A percentile compares a stretch with the other conserved stretches of the same genome.
Evolutionary conservation across 208 protist genomes (phyloP).

Genomic region (Acanthamoeba quina): DNA sequence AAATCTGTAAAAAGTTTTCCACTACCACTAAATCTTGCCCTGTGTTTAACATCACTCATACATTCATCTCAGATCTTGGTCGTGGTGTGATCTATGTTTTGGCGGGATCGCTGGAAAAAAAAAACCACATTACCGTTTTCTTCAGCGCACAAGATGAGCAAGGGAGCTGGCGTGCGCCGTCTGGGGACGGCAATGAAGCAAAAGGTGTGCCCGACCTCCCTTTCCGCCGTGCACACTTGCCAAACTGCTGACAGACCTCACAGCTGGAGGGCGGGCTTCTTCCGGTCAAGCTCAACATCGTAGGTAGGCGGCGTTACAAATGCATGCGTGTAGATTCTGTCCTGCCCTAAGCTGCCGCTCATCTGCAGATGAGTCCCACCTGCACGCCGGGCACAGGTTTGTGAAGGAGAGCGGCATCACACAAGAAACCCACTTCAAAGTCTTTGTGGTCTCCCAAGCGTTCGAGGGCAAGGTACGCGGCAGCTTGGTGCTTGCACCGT

Average conservation of each 20-base stretch:
- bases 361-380: slow-evolving; percentile 22
- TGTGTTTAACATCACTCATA: no score
- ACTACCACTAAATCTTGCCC: slow-evolving; percentile 55
- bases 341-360: not conserved
- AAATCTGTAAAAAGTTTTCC: slow-evolving; percentile 69
- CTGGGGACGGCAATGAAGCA: slow-evolving; percentile 14
- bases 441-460: not conserved
- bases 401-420: not conserved
- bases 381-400: slow-evolving; percentile 32
- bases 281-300: not conserved
- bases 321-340: not conserved
- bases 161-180: not conserved
- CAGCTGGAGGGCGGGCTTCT: not conserved
- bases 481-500: no score
- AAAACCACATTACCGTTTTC: no score
- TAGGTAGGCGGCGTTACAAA: not conserved
- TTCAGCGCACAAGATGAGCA: slow-evolving; percentile 11
- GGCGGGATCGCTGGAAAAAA: no score
- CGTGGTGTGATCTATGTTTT: no score
- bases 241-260: not conserved
- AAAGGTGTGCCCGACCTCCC: not conserved
- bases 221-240: not conserved
- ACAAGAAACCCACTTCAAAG: not conserved
- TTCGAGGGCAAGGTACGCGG: slow-evolving; percentile 61
- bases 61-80: no score